Percentiles rank a stretch among this genome's conserved stretches.
Conservation (phyloP, 208 protist genomes). For the Leishmania amazonensis region DNA sequence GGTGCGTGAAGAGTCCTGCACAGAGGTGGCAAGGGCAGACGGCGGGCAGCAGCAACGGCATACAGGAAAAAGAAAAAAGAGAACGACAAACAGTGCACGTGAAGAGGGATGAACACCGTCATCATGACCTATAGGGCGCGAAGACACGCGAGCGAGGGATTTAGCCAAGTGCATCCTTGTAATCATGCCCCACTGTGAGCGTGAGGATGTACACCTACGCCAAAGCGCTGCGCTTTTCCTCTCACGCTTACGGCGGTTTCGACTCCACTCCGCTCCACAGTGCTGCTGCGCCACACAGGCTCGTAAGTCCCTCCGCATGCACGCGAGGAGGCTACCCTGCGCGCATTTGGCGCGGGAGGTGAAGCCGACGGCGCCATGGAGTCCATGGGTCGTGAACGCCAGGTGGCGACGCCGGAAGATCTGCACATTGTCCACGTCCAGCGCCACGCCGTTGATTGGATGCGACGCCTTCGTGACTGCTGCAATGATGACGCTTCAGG, state of each 20-base stretch:
- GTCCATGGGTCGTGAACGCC: slow-evolving; percentile 36
- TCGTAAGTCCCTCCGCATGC: not conserved
- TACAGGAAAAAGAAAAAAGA: not conserved
- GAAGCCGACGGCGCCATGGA: slow-evolving; percentile 61
- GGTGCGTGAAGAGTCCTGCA: not conserved
- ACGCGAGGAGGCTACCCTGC: too few species aligned
- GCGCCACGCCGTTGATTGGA: slow-evolving; percentile 58
- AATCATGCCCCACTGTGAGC: not conserved
- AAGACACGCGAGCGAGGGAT: too few species aligned
- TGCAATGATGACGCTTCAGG: slow-evolving; percentile 58
- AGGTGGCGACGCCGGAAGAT: slow-evolving; percentile 50
- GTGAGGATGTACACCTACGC: not conserved
- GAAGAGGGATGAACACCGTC: too few species aligned
- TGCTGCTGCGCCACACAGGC: too few species aligned
- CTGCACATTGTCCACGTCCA: slow-evolving; percentile 51
- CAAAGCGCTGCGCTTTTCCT: not conserved
- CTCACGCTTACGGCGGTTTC: not conserved
- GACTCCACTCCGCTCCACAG: not conserved
- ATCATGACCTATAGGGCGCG: too few species aligned
- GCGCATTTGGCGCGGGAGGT: not conserved
- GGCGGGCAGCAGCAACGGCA: not conserved
- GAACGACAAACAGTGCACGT: not conserved
- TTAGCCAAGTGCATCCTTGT: too few species aligned
- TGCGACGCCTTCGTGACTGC: slow-evolving; percentile 43
- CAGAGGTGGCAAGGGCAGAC: not conserved